Evolutionary conservation across 2,329 filamentous ascomycete species (phyloP), one percentile per base, ranked within the genome.

Genomic region (Tothia fuscella): DNA sequence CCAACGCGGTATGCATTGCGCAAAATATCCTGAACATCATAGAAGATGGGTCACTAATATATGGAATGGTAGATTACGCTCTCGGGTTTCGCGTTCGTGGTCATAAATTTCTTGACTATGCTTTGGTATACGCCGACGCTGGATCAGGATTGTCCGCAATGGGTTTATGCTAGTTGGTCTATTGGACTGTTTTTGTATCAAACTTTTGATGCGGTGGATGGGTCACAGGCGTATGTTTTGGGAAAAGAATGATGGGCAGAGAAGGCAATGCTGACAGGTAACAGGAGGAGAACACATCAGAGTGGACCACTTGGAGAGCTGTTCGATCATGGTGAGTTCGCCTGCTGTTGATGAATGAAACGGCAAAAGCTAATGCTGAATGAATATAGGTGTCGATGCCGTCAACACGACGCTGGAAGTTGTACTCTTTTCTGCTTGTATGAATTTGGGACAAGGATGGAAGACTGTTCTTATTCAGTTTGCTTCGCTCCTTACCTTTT

Each of bases 191-290:
- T 96, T 60, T 62, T 96, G 39, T 98, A 98, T 63, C 91, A 98
- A 72, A 96, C 89, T 1, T 95, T 98, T 64, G 91, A 98, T 63
- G 91, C 89, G 2, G 87, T 96, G 20, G 91, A 98, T 63, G 91
- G 91, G 40, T 75, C 82, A 22, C 91, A 98, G 61, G 91, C 91
- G 78, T 86, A 70, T 59, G 82, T 74, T 16, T n/a, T n/a, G n/a
- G 22, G 16, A 24, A 17, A 16, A 13, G 14, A 12, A 17, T 17
- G 20, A 32, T 20, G 26, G 6, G 26, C 17, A 3, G 5, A 3
- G 26, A 32, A n/a, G 20, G 10, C 24, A 30, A 12, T 32, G 38
- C 38, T 40, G 26, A 40, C 17, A 9, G 19, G 38, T 24, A 40
- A 25, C 28, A 45, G 39, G 43, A 78, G 89, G 55, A 79, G 91